Base-by-base conservation (phyloP, 768 basidiomycete genomes). In the Scleroderma bovista region DNA sequence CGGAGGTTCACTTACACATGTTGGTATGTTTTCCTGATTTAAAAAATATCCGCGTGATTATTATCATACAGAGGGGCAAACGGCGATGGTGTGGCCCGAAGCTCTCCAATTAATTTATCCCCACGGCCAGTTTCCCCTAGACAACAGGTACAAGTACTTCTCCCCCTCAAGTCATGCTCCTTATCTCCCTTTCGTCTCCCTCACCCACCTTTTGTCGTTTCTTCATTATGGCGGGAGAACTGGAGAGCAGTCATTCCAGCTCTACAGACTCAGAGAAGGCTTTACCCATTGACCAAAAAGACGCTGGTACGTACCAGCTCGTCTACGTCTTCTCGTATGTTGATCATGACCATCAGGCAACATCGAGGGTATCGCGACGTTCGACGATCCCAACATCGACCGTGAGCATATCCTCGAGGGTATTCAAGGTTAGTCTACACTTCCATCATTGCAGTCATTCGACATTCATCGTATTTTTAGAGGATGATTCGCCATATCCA, bases 401-500 rank as follows among this genome's bases (percentile, higher is more conserved):
- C 46, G 33, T 6, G 56, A 61, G 2, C 43, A 51, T 1, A 54
- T 46, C 1, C 0, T 61, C 3, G n/a, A 19, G 2, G 67, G 61
- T 0, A 19, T 47, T 1, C 45, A 57, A 8, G 65, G 65, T 67
- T 11, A 44, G 46, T 32, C 6, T 37, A 3, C 3, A 26, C n/a
- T 4, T 3, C 3, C 24, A 15, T 9, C 19, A 22, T 40, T 17
- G 29, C 24, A 2, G 8, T 57, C 3, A 72, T 66, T 58, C 16
- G 51, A 9, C 34, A 12, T 13, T 4, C 38, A 16, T 24, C n/a
- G n/a, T 7, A 3, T 47, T 16, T 20, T 8, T 56, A 72, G 77
- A 77, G 60, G 85, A 90, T 55, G 89, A 91, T 62, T 89, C 87
- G 3, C 89, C 89, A 4, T 92, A 92, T 61, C 86, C 86, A 6